Percentiles rank a stretch among this genome's conserved stretches.
Conservation (phyloP, 2,329 filamentous ascomycete genomes). For the Stachybotrys chartarum region DNA sequence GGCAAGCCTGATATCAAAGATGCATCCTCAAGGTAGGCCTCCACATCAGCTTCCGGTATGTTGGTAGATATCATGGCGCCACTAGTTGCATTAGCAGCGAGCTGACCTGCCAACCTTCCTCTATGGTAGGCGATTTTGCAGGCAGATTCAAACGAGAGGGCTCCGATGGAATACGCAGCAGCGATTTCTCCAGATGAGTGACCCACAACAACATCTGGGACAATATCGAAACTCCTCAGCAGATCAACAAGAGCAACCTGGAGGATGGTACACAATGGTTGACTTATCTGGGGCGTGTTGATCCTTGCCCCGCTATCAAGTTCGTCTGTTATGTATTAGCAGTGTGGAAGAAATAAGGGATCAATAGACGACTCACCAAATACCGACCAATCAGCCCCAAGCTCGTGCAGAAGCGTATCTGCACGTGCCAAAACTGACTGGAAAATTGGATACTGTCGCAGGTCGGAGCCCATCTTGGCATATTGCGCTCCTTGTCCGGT, state of each 20-base stretch:
- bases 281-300: slow-evolving; percentile 26
- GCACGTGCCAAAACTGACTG: background rate
- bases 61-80: slow-evolving; percentile 18
- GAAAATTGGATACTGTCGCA: slow-evolving; percentile 8
- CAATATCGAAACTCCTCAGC: slow-evolving; percentile 30
- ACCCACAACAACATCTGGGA: slow-evolving; percentile 28
- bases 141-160: slow-evolving; percentile 32
- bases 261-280: slow-evolving; percentile 33
- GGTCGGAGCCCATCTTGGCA: slow-evolving; percentile 21
- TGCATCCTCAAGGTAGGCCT: background rate
- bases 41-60: slow-evolving; percentile 2
- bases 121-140: slow-evolving; percentile 41
- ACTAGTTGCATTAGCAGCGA: slow-evolving; percentile 17
- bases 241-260: slow-evolving; percentile 38
- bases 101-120: slow-evolving; percentile 24
- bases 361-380: slow-evolving; percentile 1
- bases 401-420: slow-evolving; percentile 12
- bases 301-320: slow-evolving; percentile 10
- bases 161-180: slow-evolving; percentile 34
- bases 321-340: background rate
- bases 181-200: slow-evolving; percentile 42
- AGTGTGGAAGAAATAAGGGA: background rate
- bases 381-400: background rate
- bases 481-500: slow-evolving; percentile 29
- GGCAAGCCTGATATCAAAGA: background rate